These are phyloP conservation scores for Ampelocalamus luodianensis DNA, from an alignment of 176 grass and related monocot genomes.

Conservation along the genomic window DNA sequence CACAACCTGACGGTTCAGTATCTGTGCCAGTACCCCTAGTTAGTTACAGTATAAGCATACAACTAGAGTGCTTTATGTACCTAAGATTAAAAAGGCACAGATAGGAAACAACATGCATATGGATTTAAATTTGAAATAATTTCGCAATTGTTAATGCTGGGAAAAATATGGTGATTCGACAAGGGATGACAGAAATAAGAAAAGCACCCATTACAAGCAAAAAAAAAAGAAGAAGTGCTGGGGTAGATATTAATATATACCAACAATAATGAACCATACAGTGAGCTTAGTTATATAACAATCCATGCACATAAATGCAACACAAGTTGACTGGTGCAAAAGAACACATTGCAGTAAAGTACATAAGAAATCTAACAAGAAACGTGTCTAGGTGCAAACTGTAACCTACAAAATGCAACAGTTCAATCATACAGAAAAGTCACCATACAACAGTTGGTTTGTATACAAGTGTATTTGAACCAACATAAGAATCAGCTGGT, in stretches of 20 bases:
- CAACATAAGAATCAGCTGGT: background rate
- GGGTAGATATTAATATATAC: background rate
- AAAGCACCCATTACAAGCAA: conserved; percentile 1
- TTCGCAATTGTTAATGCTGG: too few relatives aligned
- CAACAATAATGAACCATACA: background rate
- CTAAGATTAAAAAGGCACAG: background rate
- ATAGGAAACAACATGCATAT: background rate
- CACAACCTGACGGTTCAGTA: conserved; percentile 91
- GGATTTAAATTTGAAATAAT: too few relatives aligned
- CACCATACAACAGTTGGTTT: background rate
- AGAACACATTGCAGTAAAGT: background rate
- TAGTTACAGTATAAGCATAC: conserved; percentile 3
- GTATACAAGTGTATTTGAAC: background rate
- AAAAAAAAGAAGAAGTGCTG: background rate
- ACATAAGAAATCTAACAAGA: background rate
- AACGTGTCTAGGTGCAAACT: background rate
- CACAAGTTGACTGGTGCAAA: conserved; percentile 7
- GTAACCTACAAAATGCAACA: background rate
- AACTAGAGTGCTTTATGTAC: background rate
- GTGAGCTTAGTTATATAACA: background rate
- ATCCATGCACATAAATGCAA: background rate
- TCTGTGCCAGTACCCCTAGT: conserved; percentile 51
- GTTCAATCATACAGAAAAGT: background rate
- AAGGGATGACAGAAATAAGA: background rate
- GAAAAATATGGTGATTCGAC: too few relatives aligned